These are phyloP conservation scores for Echria macrotheca DNA, from an alignment of 495 filamentous ascomycete species.

Conservation along the genomic window DNA sequence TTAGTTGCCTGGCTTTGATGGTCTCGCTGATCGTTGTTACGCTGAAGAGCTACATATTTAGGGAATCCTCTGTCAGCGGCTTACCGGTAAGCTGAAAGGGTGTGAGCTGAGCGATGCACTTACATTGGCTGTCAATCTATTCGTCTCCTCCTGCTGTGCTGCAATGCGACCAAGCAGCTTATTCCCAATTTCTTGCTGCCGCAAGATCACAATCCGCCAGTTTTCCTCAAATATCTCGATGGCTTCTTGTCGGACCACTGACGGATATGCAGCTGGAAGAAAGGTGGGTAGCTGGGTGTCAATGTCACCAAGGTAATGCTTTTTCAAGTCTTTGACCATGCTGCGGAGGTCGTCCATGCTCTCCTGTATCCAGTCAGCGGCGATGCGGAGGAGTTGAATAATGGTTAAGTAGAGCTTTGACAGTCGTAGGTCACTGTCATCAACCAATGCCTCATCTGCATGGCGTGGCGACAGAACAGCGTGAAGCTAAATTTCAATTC, in stretches of 20 bases:
- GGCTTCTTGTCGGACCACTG: neutral
- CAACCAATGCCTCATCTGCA: neutral
- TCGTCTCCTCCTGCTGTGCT: slow-evolving; percentile 20
- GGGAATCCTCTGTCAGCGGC: neutral
- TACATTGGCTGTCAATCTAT: slow-evolving; percentile 20
- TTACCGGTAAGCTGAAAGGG: neutral
- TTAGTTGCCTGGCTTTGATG: slow-evolving; percentile 48
- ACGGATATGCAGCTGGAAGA: neutral
- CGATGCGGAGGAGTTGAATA: neutral
- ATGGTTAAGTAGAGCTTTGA: neutral
- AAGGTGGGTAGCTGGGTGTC: neutral
- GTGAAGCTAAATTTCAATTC: neutral
- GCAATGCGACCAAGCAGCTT: slow-evolving; percentile 14
- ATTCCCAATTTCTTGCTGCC: neutral
- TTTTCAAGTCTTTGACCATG: neutral
- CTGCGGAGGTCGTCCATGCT: neutral
- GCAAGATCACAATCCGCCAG: neutral
- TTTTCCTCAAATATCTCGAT: neutral
- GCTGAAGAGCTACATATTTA: slow-evolving; percentile 6
- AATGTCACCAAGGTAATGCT: neutral
- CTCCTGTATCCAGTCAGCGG: slow-evolving; percentile 2
- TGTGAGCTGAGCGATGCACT: neutral
- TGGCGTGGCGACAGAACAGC: neutral
- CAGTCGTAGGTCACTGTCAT: neutral
- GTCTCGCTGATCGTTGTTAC: slow-evolving; percentile 56